A percentile compares a stretch with the other conserved stretches of the same genome.
Evolutionary conservation across 177 flowering plant genomes (phyloP).

Genomic region (Tripterygium wilfordii): DNA sequence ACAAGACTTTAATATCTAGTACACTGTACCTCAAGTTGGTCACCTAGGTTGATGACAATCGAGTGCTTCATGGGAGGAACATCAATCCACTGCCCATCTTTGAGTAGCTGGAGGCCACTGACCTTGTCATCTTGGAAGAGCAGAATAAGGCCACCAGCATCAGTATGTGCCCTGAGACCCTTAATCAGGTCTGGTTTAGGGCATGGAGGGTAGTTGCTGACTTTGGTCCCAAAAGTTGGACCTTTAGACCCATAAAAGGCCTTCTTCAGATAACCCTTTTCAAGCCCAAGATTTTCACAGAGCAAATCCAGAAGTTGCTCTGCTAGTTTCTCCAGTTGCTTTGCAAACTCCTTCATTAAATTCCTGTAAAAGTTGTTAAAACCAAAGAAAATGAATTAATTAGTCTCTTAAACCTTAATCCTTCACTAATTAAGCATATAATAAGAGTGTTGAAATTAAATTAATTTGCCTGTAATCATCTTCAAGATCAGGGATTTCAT

Average conservation of each 20-base stretch:
- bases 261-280: slow-evolving; percentile 52
- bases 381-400: too few relatives aligned
- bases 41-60: slow-evolving; percentile 66
- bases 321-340: slow-evolving; percentile 35
- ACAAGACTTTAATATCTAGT: too few relatives aligned
- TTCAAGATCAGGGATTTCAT: slow-evolving; percentile 48
- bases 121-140: slow-evolving; percentile 67
- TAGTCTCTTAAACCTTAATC: too few relatives aligned
- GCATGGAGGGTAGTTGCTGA: slow-evolving; percentile 60
- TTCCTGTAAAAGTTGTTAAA: too few relatives aligned
- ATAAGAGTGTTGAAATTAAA: too few relatives aligned
- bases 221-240: slow-evolving; percentile 60
- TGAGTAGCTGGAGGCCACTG: slow-evolving; percentile 65
- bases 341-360: slow-evolving; percentile 45
- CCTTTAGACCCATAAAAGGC: slow-evolving; percentile 55
- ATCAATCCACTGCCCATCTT: slow-evolving; percentile 61
- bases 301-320: slow-evolving; percentile 47
- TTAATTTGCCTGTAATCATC: slow-evolving; percentile 39
- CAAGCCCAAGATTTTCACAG: slow-evolving; percentile 57
- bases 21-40: slow-evolving; percentile 65
- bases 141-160: slow-evolving; percentile 64
- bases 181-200: slow-evolving; percentile 59
- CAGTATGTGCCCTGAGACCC: slow-evolving; percentile 69
- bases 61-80: slow-evolving; percentile 68
- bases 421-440: too few relatives aligned